Base-by-base conservation (phyloP, 2,329 filamentous ascomycete genomes). In the Botrytis galanthina region DNA sequence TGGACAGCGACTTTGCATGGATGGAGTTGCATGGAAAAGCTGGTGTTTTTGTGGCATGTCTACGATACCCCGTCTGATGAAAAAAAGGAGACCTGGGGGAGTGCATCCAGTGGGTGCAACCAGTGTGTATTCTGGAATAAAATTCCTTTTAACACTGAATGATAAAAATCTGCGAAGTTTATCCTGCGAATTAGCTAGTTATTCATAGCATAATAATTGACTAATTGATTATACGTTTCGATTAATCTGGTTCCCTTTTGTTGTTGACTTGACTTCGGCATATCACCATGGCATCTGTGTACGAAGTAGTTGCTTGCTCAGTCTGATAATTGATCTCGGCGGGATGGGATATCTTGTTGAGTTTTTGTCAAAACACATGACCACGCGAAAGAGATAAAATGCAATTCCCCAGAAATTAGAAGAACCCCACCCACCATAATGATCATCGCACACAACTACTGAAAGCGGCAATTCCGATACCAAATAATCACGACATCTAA, bases 11-110 rank as follows among this genome's bases (percentile, higher is more conserved):
- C 22, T 67, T 72, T 67, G 60, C 60, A 72, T 72, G 37, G 70
- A 66, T 72, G 70, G 60, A 72, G 70, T 72, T 67, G 70, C 62
- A 72, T 42, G 70, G 70, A 67, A 72, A 67, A 67, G 61, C 48
- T 54, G 46, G 46, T 67, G 70, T 67, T 72, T 67, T 71, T 64
- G 59, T 46, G 59, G 60, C 42, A 71, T 26, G 59, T 66, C 69
- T 67, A 72, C 61, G 61, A 72, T 72, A 72, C 70, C 70, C 70
- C 46, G 46, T 72, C 62, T 29, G 46, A 57, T 54, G 70, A 42
- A 54, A 72, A 54, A 57, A 57, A n/a, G 35, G 70, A 54, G 39
- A 72, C 35, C 5, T 54, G 46, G 48, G 32, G 46, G 16, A 59
- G 35, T 69, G 66, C 66, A 37, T 44, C 66, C 66, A 68, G 66